phyloP scores from a whole-genome alignment of 495 filamentous ascomycete genomes.

The Penicillium paradoxum region DNA sequence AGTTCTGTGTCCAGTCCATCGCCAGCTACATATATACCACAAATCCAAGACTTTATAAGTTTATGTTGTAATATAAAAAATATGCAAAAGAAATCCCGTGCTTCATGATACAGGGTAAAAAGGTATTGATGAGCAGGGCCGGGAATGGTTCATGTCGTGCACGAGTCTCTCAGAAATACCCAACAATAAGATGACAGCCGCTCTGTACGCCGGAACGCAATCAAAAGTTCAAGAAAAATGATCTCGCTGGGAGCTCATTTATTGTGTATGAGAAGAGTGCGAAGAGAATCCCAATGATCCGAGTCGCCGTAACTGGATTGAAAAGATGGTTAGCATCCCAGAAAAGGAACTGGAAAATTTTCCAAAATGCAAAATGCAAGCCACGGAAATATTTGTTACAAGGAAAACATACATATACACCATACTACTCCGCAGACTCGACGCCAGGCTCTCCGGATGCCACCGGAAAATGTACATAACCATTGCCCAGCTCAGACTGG shows the following conservation, averaged over 20 bases:
- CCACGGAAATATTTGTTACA: background rate
- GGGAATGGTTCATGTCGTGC: constrained; percentile 1
- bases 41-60: background rate
- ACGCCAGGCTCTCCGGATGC: constrained; percentile 84
- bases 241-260: constrained; percentile 49
- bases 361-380: background rate
- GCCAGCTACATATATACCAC: background rate
- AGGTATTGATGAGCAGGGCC: constrained; percentile 6
- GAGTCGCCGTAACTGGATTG: constrained; percentile 57
- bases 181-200: constrained; percentile 17
- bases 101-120: constrained; percentile 25
- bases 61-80: constrained; percentile 1
- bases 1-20: background rate
- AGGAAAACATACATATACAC: constrained; percentile 77
- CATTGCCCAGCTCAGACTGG: constrained; percentile 76
- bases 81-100: constrained; percentile 8
- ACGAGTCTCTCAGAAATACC: constrained; percentile 3
- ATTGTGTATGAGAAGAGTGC: constrained; percentile 77
- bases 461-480: constrained; percentile 96
- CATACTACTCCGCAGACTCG: constrained; percentile 93
- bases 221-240: constrained; percentile 12
- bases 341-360: background rate
- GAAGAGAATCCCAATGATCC: constrained; percentile 77
- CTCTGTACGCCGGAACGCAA: constrained; percentile 31
- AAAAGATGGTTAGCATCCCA: constrained; percentile 19